Base-by-base conservation (phyloP, 2,329 filamentous ascomycete species). In the Colletotrichum tamarilloi region DNA sequence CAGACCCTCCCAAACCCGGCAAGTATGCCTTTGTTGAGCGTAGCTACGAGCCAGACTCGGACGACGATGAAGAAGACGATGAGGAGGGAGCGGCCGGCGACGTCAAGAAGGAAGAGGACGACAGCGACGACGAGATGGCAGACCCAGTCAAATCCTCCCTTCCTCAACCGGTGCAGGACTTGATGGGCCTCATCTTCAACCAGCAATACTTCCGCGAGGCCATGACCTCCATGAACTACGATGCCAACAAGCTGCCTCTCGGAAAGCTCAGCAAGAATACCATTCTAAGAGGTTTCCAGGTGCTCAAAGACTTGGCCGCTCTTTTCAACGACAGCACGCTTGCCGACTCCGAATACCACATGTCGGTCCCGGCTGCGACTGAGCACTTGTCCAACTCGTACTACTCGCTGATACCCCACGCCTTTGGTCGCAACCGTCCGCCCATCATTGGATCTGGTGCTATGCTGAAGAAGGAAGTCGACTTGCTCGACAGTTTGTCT, bases 161-260 rank as follows among this genome's bases (percentile, higher is more conserved):
- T 2, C 82, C 87, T 0, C 80, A 83, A 14, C 85, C 91, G 0
- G 86, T 94, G 3, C 91, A 95, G 79, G 84, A 90, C 9, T 84
- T 97, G 24, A 92, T 97, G 87, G 84, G 91, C 73, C 89, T 97
- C 75, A 97, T 98, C 73, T 97, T 97, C 86, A 95, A 97, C 80
- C 87, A 90, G 70, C 80, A 91, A 26, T 92, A 92, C 79, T 95
- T 97, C 81, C 85, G 89, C 26, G 87, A 87, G 24, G 89, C 90
- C 46, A 93, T 94, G 91, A 80, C 82, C 1, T 85, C 88, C 1
- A 85, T 94, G 76, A 93, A 93, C 76, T 95, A 95, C 76, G 92
- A 95, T 76, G 86, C 89, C 11, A 87, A 92, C 75, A 97, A 97
- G 81, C 85, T 97, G 53, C 95, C 95, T 0, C 85, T 97, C 1